Conservation (phyloP, 2,329 filamentous ascomycete species). For the Phaeosphaeriaceae sp. region DNA sequence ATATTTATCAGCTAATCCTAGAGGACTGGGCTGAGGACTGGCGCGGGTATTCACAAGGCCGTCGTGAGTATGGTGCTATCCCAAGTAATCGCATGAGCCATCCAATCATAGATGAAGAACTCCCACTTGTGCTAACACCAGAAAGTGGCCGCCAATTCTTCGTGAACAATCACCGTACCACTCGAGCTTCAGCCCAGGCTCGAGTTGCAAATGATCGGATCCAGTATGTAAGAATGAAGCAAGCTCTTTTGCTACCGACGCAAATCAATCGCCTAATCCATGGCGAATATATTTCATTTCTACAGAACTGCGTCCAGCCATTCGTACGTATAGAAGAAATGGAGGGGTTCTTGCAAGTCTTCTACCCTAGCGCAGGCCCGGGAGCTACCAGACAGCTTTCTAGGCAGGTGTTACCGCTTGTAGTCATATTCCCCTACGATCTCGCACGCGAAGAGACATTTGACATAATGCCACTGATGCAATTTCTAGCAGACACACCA, state of each 20-base stretch:
- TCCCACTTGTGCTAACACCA: too few species aligned
- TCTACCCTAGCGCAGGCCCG: neutral
- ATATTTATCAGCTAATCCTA: too few species aligned
- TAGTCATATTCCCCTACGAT: neutral
- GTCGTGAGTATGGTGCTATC: too few species aligned
- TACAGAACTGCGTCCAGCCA: neutral
- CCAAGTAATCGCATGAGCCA: too few species aligned
- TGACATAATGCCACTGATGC: neutral
- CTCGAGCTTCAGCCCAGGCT: too few species aligned
- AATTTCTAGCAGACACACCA: neutral
- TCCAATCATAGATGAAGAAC: too few species aligned
- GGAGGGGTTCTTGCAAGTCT: neutral
- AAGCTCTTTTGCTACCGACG: neutral
- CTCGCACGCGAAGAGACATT: neutral
- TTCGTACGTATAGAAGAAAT: neutral
- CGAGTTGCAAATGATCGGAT: too few species aligned
- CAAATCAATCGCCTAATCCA: neutral
- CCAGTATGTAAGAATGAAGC: neutral
- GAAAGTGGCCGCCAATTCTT: too few species aligned
- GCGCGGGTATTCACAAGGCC: too few species aligned
- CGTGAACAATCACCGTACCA: too few species aligned
- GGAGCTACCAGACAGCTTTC: neutral
- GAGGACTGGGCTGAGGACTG: too few species aligned
- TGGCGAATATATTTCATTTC: neutral
- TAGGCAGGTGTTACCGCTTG: neutral